Evolutionary conservation across 768 basidiomycete genomes (phyloP), one percentile per base, ranked within the genome.

Genomic region (Lactarius evosmus): DNA sequence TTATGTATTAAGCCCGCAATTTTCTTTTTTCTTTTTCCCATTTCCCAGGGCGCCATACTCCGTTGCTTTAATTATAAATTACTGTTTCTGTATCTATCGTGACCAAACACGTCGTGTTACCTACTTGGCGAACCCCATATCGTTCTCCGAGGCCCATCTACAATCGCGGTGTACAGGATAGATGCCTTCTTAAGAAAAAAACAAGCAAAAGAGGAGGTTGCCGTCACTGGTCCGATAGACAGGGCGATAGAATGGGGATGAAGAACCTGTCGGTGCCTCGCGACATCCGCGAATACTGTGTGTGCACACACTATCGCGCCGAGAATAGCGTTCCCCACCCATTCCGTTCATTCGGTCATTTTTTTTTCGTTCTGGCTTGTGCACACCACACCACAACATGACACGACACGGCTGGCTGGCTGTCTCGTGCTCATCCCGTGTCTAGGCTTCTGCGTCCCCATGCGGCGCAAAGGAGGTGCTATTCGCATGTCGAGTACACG

Each of bases 401-500:
- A 46, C 44, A 46, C 6, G n/a, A 14, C 29, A n/a, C n/a, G n/a
- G n/a, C n/a, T n/a, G n/a, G n/a, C 33, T 7, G 8, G 17, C 17
- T 50, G 25, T 30, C 33, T 30, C 50, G 58, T 60, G 53, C 34
- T 55, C 9, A 11, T 36, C 30, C 29, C 53, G 30, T 36, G 53
- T 17, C 14, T 14, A 55, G 22, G 25, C 46, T 49, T 49, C 46
- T 25, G 46, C 14, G 46, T 49, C 46, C 25, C 46, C 46, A 25
- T 25, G 46, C 46, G 46, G 46, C 46, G 25, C 22, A 25, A 49
- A 25, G 25, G 46, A 49, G 46, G 46, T 25, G 7, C 25, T 49
- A 49, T 49, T 49, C 46, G 46, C 22, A 49, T 49, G 46, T 22
- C 44, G 44, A 46, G n/a, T 46, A 22, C 44, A 49, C 46, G 46